Evolutionary conservation across 2,329 filamentous ascomycete genomes (phyloP).

Genomic region (Clarireedia homoeocarpa): DNA sequence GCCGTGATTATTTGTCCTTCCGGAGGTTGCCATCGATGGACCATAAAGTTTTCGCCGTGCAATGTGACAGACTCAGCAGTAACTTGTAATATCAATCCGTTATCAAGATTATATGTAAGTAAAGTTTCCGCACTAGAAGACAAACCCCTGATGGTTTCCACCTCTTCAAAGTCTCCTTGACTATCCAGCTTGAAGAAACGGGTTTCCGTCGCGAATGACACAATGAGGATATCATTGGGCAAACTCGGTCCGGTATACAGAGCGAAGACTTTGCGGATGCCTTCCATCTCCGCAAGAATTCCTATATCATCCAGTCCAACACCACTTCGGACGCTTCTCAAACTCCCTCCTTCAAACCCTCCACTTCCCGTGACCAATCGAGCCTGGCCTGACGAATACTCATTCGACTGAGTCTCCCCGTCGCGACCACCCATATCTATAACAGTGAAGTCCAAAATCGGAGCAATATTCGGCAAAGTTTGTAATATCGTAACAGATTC

Average conservation of each 20-base stretch:
- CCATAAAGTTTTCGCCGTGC: constrained; percentile 50
- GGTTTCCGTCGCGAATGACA: constrained; percentile 78
- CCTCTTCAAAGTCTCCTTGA: constrained; percentile 76
- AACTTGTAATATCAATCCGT: constrained; percentile 65
- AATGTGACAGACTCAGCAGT: constrained; percentile 57
- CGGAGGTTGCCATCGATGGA: constrained; percentile 50
- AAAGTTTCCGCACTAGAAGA: constrained; percentile 64
- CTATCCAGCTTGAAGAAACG: constrained; percentile 70
- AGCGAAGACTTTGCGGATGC: constrained; percentile 66
- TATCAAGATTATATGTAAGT: constrained; percentile 56
- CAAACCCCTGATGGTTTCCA: constrained; percentile 68
- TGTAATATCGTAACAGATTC: constrained; percentile 57
- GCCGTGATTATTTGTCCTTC: constrained; percentile 58
- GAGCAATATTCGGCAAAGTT: constrained; percentile 75
- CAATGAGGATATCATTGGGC: constrained; percentile 61
- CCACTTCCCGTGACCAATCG: constrained; percentile 90
- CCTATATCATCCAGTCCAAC: constrained; percentile 87
- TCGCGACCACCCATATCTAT: constrained; percentile 92
- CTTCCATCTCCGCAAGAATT: constrained; percentile 68
- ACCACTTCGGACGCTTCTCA: constrained; percentile 86
- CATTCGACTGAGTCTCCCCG: constrained; percentile 70
- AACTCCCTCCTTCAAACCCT: constrained; percentile 77
- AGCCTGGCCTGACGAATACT: constrained; percentile 92
- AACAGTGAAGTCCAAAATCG: constrained; percentile 86
- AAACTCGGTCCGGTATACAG: constrained; percentile 45